phyloP scores from a whole-genome alignment of 441 rosid genomes.

The Jatropha multifida region DNA sequence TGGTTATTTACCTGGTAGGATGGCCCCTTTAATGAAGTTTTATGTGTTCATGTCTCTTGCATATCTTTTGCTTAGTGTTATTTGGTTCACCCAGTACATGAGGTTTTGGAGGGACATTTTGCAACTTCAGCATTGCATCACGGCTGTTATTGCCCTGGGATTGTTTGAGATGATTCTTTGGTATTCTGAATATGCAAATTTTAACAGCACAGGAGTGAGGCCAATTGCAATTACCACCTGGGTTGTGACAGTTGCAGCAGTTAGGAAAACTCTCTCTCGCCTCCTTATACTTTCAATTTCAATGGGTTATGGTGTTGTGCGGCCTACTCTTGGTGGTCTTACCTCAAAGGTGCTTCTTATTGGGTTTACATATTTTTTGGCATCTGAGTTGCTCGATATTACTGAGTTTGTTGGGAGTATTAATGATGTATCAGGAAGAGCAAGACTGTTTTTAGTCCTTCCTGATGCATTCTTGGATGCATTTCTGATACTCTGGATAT shows the following conservation, averaged over 20 bases:
- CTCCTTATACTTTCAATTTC: slow-evolving; percentile 75
- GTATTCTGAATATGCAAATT: slow-evolving; percentile 80
- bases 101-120: slow-evolving; percentile 81
- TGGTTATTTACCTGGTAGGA: slow-evolving; percentile 94
- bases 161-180: slow-evolving; percentile 90
- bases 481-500: slow-evolving; percentile 91
- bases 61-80: slow-evolving; percentile 56
- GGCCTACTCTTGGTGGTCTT: slow-evolving; percentile 96
- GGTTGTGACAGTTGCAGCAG: slow-evolving; percentile 91
- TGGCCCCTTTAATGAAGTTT: slow-evolving; percentile 92
- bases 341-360: slow-evolving; percentile 86
- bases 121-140: slow-evolving; percentile 90
- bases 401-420: slow-evolving; percentile 87
- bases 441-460: slow-evolving; percentile 82
- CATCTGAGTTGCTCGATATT: slow-evolving; percentile 84
- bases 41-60: slow-evolving; percentile 72
- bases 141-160: slow-evolving; percentile 72
- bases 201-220: slow-evolving; percentile 71
- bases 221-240: slow-evolving; percentile 77
- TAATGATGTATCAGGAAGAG: slow-evolving; percentile 88
- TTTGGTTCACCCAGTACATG: slow-evolving; percentile 81
- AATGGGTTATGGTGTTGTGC: slow-evolving; percentile 98
- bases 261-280: slow-evolving; percentile 72
- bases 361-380: slow-evolving; percentile 84
- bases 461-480: slow-evolving; percentile 95